Base-by-base conservation (phyloP, 345 rosid species). In the Garcia nutans region DNA sequence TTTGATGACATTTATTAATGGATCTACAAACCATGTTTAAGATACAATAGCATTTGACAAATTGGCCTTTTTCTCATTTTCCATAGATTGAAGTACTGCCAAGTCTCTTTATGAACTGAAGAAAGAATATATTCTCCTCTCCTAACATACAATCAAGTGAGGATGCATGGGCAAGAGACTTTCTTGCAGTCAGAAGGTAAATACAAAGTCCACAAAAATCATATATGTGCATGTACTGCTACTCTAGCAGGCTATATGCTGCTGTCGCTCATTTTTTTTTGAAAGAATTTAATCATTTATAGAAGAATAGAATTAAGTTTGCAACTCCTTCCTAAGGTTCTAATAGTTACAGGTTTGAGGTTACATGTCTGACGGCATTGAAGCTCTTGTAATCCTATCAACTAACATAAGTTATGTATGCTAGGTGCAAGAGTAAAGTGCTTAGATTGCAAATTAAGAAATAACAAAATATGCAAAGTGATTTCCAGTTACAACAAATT, bases 1-100 rank as follows among this genome's bases (percentile, higher is more conserved):
- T 10, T 58, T 69, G 68, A 55, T 42, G 68, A 75, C 64, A 56
- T 56, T 58, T 65, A 68, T 61, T 10, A 70, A 23, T 22, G 26
- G 50, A 49, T 57, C 45, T 57, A 60, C 59, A 73, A 55, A 49
- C 65, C 16, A 65, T 49, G 8, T 37, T 60, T 22, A 28, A 31
- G 41, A 24, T 23, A 44, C 12, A 15, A 65, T 22, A 37, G 24
- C 49, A 42, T 33, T 65, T n/a, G 52, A 54, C 37, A 54, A 49
- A 62, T 26, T 31, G 20, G 26, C 58, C 17, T 52, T 10, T 8
- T 68, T 37, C 19, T 8, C 42, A 6, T 42, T 61, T 73, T 47
- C 17, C 8, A 31, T 47, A 33, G 5, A 50, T 42, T 62, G 37
- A 24, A 31, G 59, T 23, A 49, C 58, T 20, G 6, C 13, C 23